These are phyloP conservation scores for Nicotiana benthamiana DNA, from an alignment of 257 asterid genomes.

Conservation along the genomic window DNA sequence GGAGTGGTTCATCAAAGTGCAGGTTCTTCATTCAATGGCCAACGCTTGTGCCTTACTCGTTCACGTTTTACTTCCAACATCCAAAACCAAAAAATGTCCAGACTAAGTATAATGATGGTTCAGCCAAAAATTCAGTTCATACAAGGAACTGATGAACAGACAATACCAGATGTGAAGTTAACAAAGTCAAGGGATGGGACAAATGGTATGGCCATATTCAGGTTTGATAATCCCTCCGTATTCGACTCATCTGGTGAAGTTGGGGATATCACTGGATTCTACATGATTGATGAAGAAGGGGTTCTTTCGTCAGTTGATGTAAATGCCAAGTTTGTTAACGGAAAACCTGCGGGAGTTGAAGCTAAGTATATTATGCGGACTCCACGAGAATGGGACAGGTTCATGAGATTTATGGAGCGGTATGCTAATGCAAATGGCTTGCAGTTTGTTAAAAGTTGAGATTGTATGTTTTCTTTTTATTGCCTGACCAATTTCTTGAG, in stretches of 20 bases:
- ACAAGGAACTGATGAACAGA: conserved; percentile 81
- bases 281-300: conserved; percentile 95
- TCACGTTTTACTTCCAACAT: conserved; percentile 22
- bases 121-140: conserved; percentile 88
- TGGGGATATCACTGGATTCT: conserved; percentile 89
- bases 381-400: conserved; percentile 88
- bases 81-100: conserved; percentile 10
- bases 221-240: conserved; percentile 74
- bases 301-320: conserved; percentile 80
- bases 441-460: conserved; percentile 61
- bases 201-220: conserved; percentile 84
- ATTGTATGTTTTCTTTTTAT: conserved; percentile 15
- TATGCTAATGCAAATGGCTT: conserved; percentile 72
- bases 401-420: conserved; percentile 96
- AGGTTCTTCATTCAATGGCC: conserved; percentile 67
- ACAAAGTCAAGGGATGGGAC: conserved; percentile 88
- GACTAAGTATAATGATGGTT: conserved; percentile 48
- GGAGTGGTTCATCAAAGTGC: conserved; percentile 34
- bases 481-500: conserved; percentile 1
- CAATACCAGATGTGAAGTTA: conserved; percentile 81
- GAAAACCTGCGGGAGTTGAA: conserved; percentile 91
- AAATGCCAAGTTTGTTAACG: conserved; percentile 76
- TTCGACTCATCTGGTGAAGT: conserved; percentile 83
- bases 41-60: conserved; percentile 26
- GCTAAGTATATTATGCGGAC: conserved; percentile 83